Evolutionary conservation across 1,284 basidiomycete species (phyloP).

Genomic region (Cryptococcus neoformans): DNA sequence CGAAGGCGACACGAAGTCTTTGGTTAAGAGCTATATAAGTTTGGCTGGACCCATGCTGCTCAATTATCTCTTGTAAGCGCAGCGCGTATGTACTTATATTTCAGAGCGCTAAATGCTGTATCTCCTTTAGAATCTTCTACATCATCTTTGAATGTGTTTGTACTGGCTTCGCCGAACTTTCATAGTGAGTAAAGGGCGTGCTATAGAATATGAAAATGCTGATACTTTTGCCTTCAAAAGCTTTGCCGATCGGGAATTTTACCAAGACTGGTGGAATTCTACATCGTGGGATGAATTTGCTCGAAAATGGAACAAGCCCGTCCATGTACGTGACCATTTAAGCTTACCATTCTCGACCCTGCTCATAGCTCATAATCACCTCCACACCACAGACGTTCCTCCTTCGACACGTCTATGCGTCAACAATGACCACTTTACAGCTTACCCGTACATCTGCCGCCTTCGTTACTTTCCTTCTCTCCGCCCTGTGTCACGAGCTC

Average conservation of each 20-base stretch:
- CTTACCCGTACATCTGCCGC: slow-evolving; percentile 76
- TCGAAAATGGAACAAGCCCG: slow-evolving; percentile 86
- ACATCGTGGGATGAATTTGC: slow-evolving; percentile 96
- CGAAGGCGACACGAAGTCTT: slow-evolving; percentile 57
- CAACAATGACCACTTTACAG: slow-evolving; percentile 72
- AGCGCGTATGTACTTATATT: slow-evolving; percentile 1
- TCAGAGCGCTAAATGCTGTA: neutral
- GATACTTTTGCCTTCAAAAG: slow-evolving; percentile 45
- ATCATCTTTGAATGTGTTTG: slow-evolving; percentile 78
- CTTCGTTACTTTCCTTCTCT: slow-evolving; percentile 86
- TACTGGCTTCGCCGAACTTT: slow-evolving; percentile 90
- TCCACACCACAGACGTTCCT: slow-evolving; percentile 72
- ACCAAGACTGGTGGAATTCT: slow-evolving; percentile 99
- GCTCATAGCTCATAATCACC: neutral
- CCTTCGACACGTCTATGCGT: slow-evolving; percentile 89
- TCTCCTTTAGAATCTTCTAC: slow-evolving; percentile 36
- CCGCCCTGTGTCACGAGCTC: slow-evolving; percentile 85
- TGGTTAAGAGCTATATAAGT: slow-evolving; percentile 74
- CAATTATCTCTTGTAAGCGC: slow-evolving; percentile 45
- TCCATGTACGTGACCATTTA: slow-evolving; percentile 37
- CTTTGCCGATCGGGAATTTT: slow-evolving; percentile 95
- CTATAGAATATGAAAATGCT: slow-evolving; percentile 1
- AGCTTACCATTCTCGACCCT: neutral
- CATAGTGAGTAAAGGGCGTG: slow-evolving; percentile 58
- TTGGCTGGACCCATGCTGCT: slow-evolving; percentile 90